phyloP scores from a whole-genome alignment of 2,329 filamentous ascomycete genomes.

The Zymoseptoria tritici region DNA sequence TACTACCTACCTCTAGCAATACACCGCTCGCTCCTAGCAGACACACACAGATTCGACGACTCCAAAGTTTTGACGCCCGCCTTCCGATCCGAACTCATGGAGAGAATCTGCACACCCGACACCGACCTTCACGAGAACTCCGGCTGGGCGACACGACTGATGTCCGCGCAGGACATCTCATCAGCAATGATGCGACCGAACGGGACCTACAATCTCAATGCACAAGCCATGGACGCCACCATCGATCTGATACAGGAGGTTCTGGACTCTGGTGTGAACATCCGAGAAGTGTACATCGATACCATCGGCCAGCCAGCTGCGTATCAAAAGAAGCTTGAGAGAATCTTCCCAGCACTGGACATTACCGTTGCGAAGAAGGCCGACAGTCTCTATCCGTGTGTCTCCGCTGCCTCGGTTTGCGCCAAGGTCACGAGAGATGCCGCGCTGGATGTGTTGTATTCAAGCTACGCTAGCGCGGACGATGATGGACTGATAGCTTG shows the following conservation, averaged over 20 bases:
- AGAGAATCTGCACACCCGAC: slow-evolving; percentile 59
- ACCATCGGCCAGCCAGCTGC: slow-evolving; percentile 76
- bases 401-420: slow-evolving; percentile 87
- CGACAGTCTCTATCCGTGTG: slow-evolving; percentile 83
- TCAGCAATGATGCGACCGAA: slow-evolving; percentile 65
- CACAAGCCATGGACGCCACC: slow-evolving; percentile 90
- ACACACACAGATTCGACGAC: slow-evolving; percentile 83
- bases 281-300: slow-evolving; percentile 88
- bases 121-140: slow-evolving; percentile 55
- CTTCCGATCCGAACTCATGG: slow-evolving; percentile 68
- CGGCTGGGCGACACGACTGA: slow-evolving; percentile 74
- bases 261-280: slow-evolving; percentile 68
- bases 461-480: slow-evolving; percentile 38
- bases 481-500: slow-evolving; percentile 43
- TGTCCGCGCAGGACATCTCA: slow-evolving; percentile 78
- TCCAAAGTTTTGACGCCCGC: slow-evolving; percentile 80
- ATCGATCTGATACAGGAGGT: slow-evolving; percentile 73
- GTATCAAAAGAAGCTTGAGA: slow-evolving; percentile 79
- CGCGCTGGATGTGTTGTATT: slow-evolving; percentile 72
- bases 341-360: slow-evolving; percentile 64
- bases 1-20: slow-evolving; percentile 64
- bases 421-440: slow-evolving; percentile 94
- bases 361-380: slow-evolving; percentile 62
- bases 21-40: slow-evolving; percentile 65
- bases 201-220: slow-evolving; percentile 78